Base-by-base conservation (phyloP, 2,329 filamentous ascomycete species). In the Ceratocystis variospora region DNA sequence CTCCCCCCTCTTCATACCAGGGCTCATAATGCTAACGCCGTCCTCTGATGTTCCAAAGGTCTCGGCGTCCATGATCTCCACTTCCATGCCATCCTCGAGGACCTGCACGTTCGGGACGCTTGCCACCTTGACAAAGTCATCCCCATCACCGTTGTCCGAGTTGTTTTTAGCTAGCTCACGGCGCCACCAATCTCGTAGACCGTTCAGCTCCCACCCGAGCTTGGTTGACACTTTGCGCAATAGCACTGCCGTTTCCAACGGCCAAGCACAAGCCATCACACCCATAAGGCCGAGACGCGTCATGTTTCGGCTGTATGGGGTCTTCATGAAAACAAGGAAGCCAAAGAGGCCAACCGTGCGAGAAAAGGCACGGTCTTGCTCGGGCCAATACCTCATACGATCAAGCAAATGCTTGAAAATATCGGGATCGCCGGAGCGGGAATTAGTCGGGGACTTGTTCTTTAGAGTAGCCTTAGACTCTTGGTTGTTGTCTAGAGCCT, bases 321-420 rank as follows among this genome's bases (percentile, higher is more conserved):
- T 66, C 37, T 65, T 63, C 57, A 68, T 44, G 50, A 65, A 64
- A 4, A 63, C 41, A 5, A 68, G 61, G 33, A 68, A 65, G 25
- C 63, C 66, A 53, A 66, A 63, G 31, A 68, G 41, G 7, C 66
- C 66, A 22, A 68, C n/a, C 5, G 66, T 66, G 41, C 66, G 66
- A 10, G 63, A 68, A 41, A 68, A 66, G 15, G 44, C 66, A 5
- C 63, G 66, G 41, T 65, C 63, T 46, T 66, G 66, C 15, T 66
- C 45, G 15, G 66, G 66, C 66, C 66, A 68, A 12, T 46, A 22
- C 10, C 59, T 28, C 50, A 68, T 46, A 15, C 61, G 37, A 15
- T 63, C 48, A 17, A 68, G 25, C 1, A 68, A 19, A 37, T 45
- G 33, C 25, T 65, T 65, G 48, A 63, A 66, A 19, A 57, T 28